Evolutionary conservation across 148 eudicot species (phyloP), one percentile per base, ranked within the genome.

Genomic region (Simmondsia chinensis): DNA sequence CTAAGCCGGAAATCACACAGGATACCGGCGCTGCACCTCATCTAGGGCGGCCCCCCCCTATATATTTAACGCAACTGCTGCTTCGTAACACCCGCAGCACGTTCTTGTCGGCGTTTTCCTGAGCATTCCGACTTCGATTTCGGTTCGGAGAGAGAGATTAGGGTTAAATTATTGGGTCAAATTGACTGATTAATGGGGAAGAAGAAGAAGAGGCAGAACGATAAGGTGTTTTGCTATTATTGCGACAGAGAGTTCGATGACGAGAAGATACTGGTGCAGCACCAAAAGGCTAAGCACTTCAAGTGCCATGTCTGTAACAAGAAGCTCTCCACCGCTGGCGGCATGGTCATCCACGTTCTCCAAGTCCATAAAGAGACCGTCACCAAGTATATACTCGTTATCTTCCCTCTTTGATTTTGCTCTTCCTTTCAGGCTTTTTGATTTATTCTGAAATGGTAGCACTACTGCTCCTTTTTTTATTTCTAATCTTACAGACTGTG

Each of bases 221-320:
- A 51, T 52, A 52, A 84, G 57, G 77, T 89, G 2, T 89, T 91
- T 72, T 89, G 97, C 66, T 89, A 89, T 40, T 89, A 89, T 52
- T 89, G 97, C 73, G 97, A 89, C 37, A 75, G 97, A 48, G 95
- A 84, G 25, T 89, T 89, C 22, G 95, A 89, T n/a, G 97, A 89
- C 23, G 97, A 89, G 81, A 89, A 89, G 73, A 89, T 89, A 37
- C 22, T 89, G 52, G 86, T 89, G 20, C 97, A 89, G 57, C 95
- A 89, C 44, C 97, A 89, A 63, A 89, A 89, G 36, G 97, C 97
- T 9, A 89, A 84, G 66, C 97, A 89, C 59, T 89, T 89, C 39
- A 89, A 89, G 61, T 89, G 95, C 57, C 94, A 89, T 43, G 91
- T 76, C 9, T 89, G 97, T 43, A 91, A 84, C 56, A 89, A 84